A percentile compares a stretch with the other conserved stretches of the same genome.
Conservation (phyloP, 768 basidiomycete species). For the Psilocybe cyanescens region DNA sequence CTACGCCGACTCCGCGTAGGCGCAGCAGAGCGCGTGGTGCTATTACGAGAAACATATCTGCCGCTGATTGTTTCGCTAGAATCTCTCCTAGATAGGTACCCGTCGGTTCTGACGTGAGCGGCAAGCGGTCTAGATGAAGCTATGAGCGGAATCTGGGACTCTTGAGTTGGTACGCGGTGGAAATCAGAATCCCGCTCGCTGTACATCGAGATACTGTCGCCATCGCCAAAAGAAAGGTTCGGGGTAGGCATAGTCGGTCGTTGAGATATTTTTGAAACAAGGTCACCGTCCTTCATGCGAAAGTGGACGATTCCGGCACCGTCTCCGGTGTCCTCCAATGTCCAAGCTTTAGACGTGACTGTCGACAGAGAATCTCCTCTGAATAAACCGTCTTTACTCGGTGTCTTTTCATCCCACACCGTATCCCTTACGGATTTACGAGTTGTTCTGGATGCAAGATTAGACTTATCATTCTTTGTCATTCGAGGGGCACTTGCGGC, state of each 20-base stretch:
- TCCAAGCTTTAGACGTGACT: constrained; percentile 36
- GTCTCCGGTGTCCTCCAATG: constrained; percentile 42
- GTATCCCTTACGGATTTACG: constrained; percentile 20
- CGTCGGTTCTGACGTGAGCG: constrained; percentile 10
- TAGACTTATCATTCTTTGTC: constrained; percentile 25
- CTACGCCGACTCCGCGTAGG: constrained; percentile 7
- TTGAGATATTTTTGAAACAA: background rate
- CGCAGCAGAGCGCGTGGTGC: constrained; percentile 17
- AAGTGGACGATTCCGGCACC: constrained; percentile 43
- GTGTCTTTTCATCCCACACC: constrained; percentile 6
- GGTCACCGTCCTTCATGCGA: constrained; percentile 21
- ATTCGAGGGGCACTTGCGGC: constrained; percentile 10
- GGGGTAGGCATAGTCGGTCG: constrained; percentile 10
- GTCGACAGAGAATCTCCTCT: constrained; percentile 15
- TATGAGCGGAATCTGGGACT: constrained; percentile 14
- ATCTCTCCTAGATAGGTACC: constrained; percentile 8
- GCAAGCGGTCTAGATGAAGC: constrained; percentile 19
- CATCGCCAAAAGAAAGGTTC: constrained; percentile 18
- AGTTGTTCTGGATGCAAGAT: constrained; percentile 22
- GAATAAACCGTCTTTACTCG: background rate
- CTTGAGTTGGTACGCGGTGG: background rate
- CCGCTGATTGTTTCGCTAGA: constrained; percentile 9
- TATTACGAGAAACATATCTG: constrained; percentile 10
- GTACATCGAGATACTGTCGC: constrained; percentile 13
- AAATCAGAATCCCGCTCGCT: background rate